Evolutionary conservation across 1,284 basidiomycete species (phyloP).

Genomic region (Trametes versicolor): DNA sequence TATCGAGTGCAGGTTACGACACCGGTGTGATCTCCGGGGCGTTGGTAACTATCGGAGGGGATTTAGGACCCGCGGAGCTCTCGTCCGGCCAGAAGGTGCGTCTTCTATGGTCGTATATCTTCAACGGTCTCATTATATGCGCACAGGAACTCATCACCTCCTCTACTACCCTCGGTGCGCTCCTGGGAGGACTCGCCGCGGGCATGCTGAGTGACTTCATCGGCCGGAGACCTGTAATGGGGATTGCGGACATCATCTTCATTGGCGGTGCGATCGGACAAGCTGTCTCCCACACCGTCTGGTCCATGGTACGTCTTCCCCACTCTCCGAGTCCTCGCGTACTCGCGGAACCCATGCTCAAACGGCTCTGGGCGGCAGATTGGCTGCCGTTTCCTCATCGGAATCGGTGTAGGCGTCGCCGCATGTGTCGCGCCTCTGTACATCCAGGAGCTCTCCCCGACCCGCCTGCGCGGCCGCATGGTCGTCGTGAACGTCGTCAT

Average conservation of each 20-base stretch:
- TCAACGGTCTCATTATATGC: neutral
- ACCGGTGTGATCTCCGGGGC: slow-evolving; percentile 85
- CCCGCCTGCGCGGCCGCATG: slow-evolving; percentile 78
- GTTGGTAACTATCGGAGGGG: slow-evolving; percentile 75
- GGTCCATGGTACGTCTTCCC: slow-evolving; percentile 70
- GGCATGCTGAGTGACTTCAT: slow-evolving; percentile 79
- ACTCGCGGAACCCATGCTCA: too few relatives aligned
- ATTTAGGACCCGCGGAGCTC: slow-evolving; percentile 68
- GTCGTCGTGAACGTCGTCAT: slow-evolving; percentile 74
- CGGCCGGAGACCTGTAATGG: slow-evolving; percentile 76
- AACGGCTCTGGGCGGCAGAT: slow-evolving; percentile 52
- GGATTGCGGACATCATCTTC: slow-evolving; percentile 79
- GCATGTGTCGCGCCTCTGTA: slow-evolving; percentile 85
- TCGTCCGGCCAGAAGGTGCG: slow-evolving; percentile 73
- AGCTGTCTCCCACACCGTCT: slow-evolving; percentile 72
- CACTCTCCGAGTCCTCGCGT: neutral
- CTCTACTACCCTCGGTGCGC: slow-evolving; percentile 81
- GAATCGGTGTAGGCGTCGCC: slow-evolving; percentile 76
- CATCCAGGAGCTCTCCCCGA: slow-evolving; percentile 86
- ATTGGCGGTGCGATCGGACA: slow-evolving; percentile 79
- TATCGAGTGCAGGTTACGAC: slow-evolving; percentile 70
- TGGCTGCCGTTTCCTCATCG: slow-evolving; percentile 79
- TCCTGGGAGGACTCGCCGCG: slow-evolving; percentile 77
- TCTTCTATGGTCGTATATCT: neutral
- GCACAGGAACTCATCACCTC: slow-evolving; percentile 84